A percentile compares a stretch with the other conserved stretches of the same genome.
Evolutionary conservation across 2,329 filamentous ascomycete genomes (phyloP).

Genomic region (Verticillium alfalfae): DNA sequence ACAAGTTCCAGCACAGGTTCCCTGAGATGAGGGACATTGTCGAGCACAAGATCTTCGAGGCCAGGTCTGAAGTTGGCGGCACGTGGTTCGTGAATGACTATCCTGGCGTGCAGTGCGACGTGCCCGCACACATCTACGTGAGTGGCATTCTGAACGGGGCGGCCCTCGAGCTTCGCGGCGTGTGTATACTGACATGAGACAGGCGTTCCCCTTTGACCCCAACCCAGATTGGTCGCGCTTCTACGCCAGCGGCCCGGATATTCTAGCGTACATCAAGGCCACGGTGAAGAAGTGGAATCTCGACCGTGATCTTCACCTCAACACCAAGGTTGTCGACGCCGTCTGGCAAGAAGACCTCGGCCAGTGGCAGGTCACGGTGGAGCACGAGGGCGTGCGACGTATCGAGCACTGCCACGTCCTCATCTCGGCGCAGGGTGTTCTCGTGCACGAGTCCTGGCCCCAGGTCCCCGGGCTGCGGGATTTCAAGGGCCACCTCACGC

Average conservation of each 20-base stretch:
- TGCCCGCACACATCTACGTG: constrained; percentile 12
- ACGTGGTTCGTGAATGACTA: constrained; percentile 27
- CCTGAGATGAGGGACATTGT: constrained; percentile 17
- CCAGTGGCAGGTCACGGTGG: constrained; percentile 15
- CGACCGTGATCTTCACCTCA: constrained; percentile 27
- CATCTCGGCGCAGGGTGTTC: constrained; percentile 9
- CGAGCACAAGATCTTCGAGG: constrained; percentile 22
- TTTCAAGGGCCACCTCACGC: constrained; percentile 27
- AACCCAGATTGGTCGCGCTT: constrained; percentile 54
- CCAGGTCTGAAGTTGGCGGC: constrained; percentile 9
- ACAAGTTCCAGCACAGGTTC: constrained; percentile 26
- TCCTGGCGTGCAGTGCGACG: constrained; percentile 20
- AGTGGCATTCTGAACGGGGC: constrained; percentile 2
- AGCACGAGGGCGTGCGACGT: background rate
- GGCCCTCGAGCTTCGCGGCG: constrained; percentile 4
- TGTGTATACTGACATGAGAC: background rate
- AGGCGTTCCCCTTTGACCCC: constrained; percentile 45
- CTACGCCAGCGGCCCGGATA: constrained; percentile 53
- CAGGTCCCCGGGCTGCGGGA: constrained; percentile 36
- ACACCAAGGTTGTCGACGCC: constrained; percentile 24
- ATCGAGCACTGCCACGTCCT: constrained; percentile 7
- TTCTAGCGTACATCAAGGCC: constrained; percentile 45
- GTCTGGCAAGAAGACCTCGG: constrained; percentile 17
- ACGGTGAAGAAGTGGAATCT: constrained; percentile 37
- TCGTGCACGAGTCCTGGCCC: constrained; percentile 33